Conservation (phyloP, 805 yeast species). For the Myxozyma monticola region DNA sequence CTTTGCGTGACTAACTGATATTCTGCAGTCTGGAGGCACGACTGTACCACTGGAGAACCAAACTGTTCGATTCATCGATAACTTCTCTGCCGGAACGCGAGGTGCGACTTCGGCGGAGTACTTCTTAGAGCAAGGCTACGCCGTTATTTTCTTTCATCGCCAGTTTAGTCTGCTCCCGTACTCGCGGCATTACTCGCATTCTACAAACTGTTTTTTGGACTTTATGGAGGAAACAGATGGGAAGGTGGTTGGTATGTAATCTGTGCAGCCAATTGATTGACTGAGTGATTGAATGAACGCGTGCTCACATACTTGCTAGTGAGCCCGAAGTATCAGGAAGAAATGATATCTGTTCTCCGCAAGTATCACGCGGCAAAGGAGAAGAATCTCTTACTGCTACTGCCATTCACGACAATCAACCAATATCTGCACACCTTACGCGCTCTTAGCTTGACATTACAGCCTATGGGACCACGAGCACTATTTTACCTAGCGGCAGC, state of each 20-base stretch:
- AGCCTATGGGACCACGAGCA: constrained; percentile 56
- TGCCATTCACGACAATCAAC: constrained; percentile 93
- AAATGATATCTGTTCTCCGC: constrained; percentile 59
- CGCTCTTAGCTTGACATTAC: constrained; percentile 60
- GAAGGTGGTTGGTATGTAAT: constrained; percentile 46
- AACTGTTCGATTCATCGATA: constrained; percentile 94
- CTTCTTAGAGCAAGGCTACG: constrained; percentile 79
- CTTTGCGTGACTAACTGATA: too few species aligned
- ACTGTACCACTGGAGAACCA: constrained; percentile 97
- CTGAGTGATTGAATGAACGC: neutral
- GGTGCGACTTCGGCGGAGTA: constrained; percentile 96
- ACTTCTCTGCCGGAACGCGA: constrained; percentile 95
- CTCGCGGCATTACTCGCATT: constrained; percentile 81
- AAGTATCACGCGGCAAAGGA: constrained; percentile 52
- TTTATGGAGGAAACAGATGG: constrained; percentile 61
- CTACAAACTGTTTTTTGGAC: constrained; percentile 82
- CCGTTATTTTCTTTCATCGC: constrained; percentile 88
- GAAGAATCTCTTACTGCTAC: constrained; percentile 55
- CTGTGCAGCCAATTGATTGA: neutral
- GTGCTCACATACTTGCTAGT: constrained; percentile 38
- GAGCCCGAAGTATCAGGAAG: constrained; percentile 56
- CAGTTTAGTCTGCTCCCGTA: constrained; percentile 91
- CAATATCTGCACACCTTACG: constrained; percentile 87
- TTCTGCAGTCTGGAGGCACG: constrained; percentile 76
- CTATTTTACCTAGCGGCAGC: constrained; percentile 94